Evolutionary conservation across 768 basidiomycete species (phyloP), one percentile per base, ranked within the genome.

Genomic region (Tylopilus cervinicoccineus): DNA sequence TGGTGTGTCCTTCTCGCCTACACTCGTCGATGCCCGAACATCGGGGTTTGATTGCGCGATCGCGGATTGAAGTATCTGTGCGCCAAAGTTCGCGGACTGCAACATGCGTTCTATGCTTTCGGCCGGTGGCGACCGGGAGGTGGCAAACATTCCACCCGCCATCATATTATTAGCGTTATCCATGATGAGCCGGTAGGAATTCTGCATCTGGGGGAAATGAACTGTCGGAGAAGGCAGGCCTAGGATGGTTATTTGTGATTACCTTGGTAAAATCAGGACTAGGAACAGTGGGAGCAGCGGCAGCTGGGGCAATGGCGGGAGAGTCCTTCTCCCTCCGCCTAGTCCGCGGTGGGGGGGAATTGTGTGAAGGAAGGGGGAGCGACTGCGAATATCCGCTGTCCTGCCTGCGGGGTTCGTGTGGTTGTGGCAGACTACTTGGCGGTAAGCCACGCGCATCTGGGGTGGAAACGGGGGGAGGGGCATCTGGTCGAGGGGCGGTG

Each of bases 241-340:
- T 34, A 24, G 50, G 34, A 45, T 29, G 6, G 20, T 43, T 11
- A 11, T 27, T 38, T 37, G 29, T 34, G 45, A 56, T 54, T 55
- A 71, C 76, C 70, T 76, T 76, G 33, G 53, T 44, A 54, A 74
- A 76, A 55, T 76, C 75, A 16, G 76, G 57, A 10, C 64, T 57
- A 38, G 66, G 54, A 47, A 59, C 54, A 16, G 63, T 43, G 41
- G 61, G 46, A 22, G 59, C 51, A 59, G 58, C 51, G 53, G 62
- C 51, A 59, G 58, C 51, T 52, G 62, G 41, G 41, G 53, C 52
- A 49, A 63, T 47, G 50, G 60, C 53, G 34, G 67, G 56, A 5
- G 63, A 61, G 50, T 70, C 69, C 48, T 72, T 69, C 48, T 69
- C 71, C 38, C 57, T 66, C 50, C 65, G 66, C 50, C 67, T 72